Conservation (phyloP, 768 basidiomycete species). For the Paxillus ammoniavirescens region DNA sequence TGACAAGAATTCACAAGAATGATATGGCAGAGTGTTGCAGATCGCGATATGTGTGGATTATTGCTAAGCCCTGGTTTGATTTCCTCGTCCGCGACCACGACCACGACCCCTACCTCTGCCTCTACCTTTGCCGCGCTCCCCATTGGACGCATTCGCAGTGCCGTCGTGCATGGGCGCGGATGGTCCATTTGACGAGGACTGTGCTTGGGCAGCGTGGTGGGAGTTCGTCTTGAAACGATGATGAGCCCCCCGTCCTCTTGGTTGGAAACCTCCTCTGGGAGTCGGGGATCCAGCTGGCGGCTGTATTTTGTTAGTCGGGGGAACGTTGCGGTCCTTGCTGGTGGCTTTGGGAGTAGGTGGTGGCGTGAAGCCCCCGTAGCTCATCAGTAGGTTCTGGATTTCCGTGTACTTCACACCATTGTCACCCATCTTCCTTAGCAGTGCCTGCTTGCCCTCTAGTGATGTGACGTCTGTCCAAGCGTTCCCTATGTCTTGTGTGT, state of each 20-base stretch:
- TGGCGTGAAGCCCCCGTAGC: conserved; percentile 50
- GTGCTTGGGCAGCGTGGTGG: background rate
- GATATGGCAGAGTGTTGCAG: conserved; percentile 17
- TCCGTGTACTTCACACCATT: conserved; percentile 43
- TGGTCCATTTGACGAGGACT: conserved; percentile 2
- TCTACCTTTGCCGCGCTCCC: conserved; percentile 37
- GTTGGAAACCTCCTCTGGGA: conserved; percentile 4
- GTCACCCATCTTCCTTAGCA: conserved; percentile 23
- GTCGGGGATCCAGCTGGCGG: conserved; percentile 8
- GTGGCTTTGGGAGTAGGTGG: conserved; percentile 33
- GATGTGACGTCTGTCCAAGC: conserved; percentile 52
- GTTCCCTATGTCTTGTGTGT: conserved; percentile 45
- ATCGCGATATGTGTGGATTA: background rate
- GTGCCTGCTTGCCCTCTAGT: conserved; percentile 26
- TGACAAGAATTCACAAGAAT: conserved; percentile 19
- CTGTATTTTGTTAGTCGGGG: conserved; percentile 13
- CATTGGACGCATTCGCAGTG: conserved; percentile 11
- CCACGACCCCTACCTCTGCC: conserved; percentile 42
- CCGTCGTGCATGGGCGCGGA: conserved; percentile 12
- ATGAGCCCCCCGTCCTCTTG: conserved; percentile 9
- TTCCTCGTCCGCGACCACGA: conserved; percentile 35
- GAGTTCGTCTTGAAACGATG: conserved; percentile 4
- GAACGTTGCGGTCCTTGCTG: conserved; percentile 7
- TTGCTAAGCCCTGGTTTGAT: conserved; percentile 14
- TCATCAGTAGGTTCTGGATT: conserved; percentile 51